These are phyloP conservation scores for Xylaria sp. DNA, from an alignment of 2,329 filamentous ascomycete genomes.

Conservation along the genomic window DNA sequence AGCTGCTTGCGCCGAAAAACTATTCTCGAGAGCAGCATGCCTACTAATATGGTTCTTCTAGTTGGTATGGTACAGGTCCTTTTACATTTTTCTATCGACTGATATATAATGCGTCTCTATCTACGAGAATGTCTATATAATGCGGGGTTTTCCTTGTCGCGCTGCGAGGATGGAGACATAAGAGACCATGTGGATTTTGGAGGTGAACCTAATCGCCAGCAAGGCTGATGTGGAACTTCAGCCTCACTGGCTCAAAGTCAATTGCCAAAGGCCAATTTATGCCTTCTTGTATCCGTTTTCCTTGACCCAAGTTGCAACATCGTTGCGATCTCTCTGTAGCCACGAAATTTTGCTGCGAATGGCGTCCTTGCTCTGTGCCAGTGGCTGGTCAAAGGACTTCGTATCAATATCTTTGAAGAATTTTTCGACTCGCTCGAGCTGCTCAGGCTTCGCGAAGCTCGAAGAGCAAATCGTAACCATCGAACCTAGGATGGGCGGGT, in stretches of 20 bases:
- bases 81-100: no score
- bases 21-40: no score
- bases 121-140: no score
- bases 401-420: conserved; percentile 87
- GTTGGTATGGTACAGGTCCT: no score
- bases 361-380: conserved; percentile 88
- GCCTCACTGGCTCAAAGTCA: no score
- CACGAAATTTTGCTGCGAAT: conserved; percentile 85
- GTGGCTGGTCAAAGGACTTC: conserved; percentile 81
- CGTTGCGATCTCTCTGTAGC: conserved; percentile 75
- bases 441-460: conserved; percentile 77
- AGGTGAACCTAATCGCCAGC: background rate
- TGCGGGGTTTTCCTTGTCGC: background rate
- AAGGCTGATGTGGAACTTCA: background rate
- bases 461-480: conserved; percentile 84
- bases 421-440: conserved; percentile 74
- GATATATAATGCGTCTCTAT: no score
- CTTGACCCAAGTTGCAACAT: conserved; percentile 70
- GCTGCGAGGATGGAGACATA: background rate
- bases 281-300: conserved; percentile 61
- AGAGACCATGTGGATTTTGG: background rate
- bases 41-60: no score
- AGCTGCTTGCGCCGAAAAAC: no score
- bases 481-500: conserved; percentile 81
- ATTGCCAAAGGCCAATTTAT: conserved; percentile 19